These are phyloP conservation scores for Penicillium sumatraense DNA, from an alignment of 2,329 filamentous ascomycete genomes.

Conservation along the genomic window DNA sequence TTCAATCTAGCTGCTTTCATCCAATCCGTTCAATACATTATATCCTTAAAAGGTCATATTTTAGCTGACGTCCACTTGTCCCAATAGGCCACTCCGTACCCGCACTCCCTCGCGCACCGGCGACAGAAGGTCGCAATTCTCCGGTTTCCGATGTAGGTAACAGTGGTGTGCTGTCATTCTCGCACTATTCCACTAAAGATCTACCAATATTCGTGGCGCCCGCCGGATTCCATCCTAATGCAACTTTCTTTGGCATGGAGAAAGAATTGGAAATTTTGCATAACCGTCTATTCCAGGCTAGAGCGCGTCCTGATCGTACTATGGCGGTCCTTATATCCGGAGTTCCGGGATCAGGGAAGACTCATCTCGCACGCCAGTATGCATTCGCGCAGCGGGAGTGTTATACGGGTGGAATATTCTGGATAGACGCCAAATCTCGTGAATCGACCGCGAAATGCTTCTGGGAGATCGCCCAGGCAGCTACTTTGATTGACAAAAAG, in stretches of 20 bases:
- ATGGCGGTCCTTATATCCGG: slow-evolving; percentile 68
- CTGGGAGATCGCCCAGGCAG: slow-evolving; percentile 67
- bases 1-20: slow-evolving; percentile 23
- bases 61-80: slow-evolving; percentile 38
- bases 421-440: slow-evolving; percentile 67
- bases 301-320: slow-evolving; percentile 62
- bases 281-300: slow-evolving; percentile 61
- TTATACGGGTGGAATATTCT: slow-evolving; percentile 71
- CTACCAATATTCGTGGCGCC: slow-evolving; percentile 52
- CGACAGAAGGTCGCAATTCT: slow-evolving; percentile 31
- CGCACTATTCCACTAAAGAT: slow-evolving; percentile 29
- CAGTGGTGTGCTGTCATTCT: slow-evolving; percentile 27
- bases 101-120: slow-evolving; percentile 24
- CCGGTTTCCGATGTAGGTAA: slow-evolving; percentile 30
- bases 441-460: slow-evolving; percentile 65
- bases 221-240: slow-evolving; percentile 65
- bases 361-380: slow-evolving; percentile 70
- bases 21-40: slow-evolving; percentile 13
- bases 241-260: slow-evolving; percentile 65
- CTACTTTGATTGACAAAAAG: slow-evolving; percentile 53
- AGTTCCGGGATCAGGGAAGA: slow-evolving; percentile 70
- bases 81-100: slow-evolving; percentile 38
- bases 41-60: slow-evolving; percentile 28
- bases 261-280: slow-evolving; percentile 64
- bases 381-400: slow-evolving; percentile 63